Evolutionary conservation across 2,329 filamentous ascomycete genomes (phyloP).

Genomic region (Elsinoe necatrix): DNA sequence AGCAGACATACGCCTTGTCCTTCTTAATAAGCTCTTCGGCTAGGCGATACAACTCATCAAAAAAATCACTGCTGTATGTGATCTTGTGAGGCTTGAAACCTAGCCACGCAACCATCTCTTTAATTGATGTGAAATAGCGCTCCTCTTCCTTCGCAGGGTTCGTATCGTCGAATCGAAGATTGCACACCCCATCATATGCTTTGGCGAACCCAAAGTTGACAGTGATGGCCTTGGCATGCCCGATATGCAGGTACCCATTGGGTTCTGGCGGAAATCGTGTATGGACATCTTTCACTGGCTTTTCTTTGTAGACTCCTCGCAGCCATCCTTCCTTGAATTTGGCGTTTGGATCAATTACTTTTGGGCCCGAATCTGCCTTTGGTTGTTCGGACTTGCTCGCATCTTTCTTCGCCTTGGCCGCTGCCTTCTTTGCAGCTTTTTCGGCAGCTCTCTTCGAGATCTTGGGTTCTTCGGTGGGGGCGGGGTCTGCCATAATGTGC

Average conservation of each 20-base stretch:
- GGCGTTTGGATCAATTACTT: constrained; percentile 30
- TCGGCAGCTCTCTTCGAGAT: constrained; percentile 42
- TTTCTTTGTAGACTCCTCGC: constrained; percentile 43
- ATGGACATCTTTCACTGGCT: constrained; percentile 38
- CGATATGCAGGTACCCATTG: constrained; percentile 89
- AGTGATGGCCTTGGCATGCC: constrained; percentile 90
- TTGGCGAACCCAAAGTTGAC: constrained; percentile 94
- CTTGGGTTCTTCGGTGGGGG: constrained; percentile 26
- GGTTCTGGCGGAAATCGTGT: constrained; percentile 53
- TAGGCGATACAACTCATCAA: constrained; percentile 76
- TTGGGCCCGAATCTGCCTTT: constrained; percentile 19
- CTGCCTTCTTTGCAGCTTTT: constrained; percentile 43
- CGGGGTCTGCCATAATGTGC: constrained; percentile 25
- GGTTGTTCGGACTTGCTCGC: constrained; percentile 31
- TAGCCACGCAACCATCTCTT: constrained; percentile 80
- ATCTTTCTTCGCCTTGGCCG: constrained; percentile 37
- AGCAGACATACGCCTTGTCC: constrained; percentile 71
- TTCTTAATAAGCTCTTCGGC: constrained; percentile 73
- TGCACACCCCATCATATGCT: constrained; percentile 69
- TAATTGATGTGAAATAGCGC: constrained; percentile 78
- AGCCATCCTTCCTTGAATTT: constrained; percentile 45
- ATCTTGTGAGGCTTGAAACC: constrained; percentile 70
- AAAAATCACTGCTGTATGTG: constrained; percentile 87
- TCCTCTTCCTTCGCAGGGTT: constrained; percentile 92
- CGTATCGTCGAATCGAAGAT: constrained; percentile 83